A percentile compares a stretch with the other conserved stretches of the same genome.
These are phyloP conservation scores for Ophiostoma australiae DNA, from an alignment of 2,329 filamentous ascomycete genomes.

Conservation along the genomic window DNA sequence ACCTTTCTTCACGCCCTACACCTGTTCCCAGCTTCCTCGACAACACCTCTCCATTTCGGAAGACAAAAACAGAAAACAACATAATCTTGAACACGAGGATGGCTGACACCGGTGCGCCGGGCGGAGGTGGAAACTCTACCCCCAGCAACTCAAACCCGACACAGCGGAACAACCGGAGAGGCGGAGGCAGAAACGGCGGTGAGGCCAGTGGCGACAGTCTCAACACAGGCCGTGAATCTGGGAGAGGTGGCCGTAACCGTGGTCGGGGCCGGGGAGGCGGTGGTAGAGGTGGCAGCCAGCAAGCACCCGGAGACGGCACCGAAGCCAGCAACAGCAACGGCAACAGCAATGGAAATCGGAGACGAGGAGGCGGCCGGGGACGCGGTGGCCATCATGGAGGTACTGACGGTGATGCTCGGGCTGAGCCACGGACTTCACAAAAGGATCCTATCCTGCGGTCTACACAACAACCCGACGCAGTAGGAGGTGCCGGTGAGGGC, in stretches of 20 bases:
- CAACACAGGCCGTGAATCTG: slow-evolving; percentile 35
- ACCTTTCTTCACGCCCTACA: too few species aligned
- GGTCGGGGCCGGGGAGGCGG: slow-evolving; percentile 9
- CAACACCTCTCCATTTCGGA: not conserved
- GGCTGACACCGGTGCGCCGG: slow-evolving; percentile 1
- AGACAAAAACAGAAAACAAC: not conserved
- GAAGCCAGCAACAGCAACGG: not conserved
- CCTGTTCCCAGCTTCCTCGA: not conserved
- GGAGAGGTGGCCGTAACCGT: slow-evolving; percentile 37
- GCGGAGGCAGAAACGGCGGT: not conserved
- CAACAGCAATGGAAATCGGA: not conserved
- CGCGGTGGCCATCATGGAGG: slow-evolving; percentile 38
- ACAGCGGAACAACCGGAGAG: slow-evolving; percentile 6
- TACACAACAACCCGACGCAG: slow-evolving; percentile 15
- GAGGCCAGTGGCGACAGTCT: slow-evolving; percentile 10
- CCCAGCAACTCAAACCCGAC: not conserved
- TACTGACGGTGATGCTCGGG: slow-evolving; percentile 31
- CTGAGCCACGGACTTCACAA: slow-evolving; percentile 12
- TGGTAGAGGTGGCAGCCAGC: slow-evolving; percentile 32
- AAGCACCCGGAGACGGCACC: not conserved
- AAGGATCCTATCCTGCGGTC: slow-evolving; percentile 17
- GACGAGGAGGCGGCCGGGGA: slow-evolving; percentile 15
- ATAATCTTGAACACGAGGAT: not conserved
- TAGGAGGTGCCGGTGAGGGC: slow-evolving; percentile 20
- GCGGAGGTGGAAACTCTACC: not conserved